phyloP scores from a whole-genome alignment of 2,329 filamentous ascomycete species.

The Alternaria burnsii region DNA sequence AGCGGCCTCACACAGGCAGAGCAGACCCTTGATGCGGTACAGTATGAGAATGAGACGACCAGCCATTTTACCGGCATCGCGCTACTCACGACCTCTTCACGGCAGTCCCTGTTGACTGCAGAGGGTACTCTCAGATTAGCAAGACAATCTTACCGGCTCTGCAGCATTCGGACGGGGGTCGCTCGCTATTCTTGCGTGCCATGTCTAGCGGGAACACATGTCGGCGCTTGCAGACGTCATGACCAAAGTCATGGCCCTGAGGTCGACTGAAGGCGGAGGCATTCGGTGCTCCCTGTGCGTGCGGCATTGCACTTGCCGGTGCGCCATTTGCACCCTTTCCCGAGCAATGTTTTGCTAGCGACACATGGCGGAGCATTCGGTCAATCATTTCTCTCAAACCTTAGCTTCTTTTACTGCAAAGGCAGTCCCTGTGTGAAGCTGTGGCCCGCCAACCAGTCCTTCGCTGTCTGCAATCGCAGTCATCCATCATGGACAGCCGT shows the following conservation, averaged over 20 bases:
- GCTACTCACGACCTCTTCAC: conserved; percentile 9
- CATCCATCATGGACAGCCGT: conserved; percentile 4
- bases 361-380: conserved; percentile 18
- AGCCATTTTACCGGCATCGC: conserved; percentile 17
- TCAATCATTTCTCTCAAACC: conserved; percentile 7
- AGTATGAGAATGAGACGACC: conserved; percentile 20
- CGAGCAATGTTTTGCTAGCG: conserved; percentile 25
- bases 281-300: conserved; percentile 14
- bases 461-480: not conserved
- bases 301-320: conserved; percentile 19
- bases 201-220: conserved; percentile 8
- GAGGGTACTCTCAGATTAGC: conserved; percentile 25
- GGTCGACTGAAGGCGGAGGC: not conserved
- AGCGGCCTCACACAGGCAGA: conserved; percentile 8
- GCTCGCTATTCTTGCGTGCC: conserved; percentile 25
- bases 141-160: conserved; percentile 20
- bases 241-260: not conserved
- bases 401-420: conserved; percentile 1
- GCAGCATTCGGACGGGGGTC: conserved; percentile 15
- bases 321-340: conserved; percentile 14
- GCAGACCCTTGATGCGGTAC: conserved; percentile 13
- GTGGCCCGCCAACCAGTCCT: conserved; percentile 6
- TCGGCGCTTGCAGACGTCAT: conserved; percentile 14
- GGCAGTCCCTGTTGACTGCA: conserved; percentile 24
- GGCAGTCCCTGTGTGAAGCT: conserved; percentile 11